These are phyloP conservation scores for Ceratobasidium theobromae DNA, from an alignment of 1,284 basidiomycete species.

Conservation along the genomic window DNA sequence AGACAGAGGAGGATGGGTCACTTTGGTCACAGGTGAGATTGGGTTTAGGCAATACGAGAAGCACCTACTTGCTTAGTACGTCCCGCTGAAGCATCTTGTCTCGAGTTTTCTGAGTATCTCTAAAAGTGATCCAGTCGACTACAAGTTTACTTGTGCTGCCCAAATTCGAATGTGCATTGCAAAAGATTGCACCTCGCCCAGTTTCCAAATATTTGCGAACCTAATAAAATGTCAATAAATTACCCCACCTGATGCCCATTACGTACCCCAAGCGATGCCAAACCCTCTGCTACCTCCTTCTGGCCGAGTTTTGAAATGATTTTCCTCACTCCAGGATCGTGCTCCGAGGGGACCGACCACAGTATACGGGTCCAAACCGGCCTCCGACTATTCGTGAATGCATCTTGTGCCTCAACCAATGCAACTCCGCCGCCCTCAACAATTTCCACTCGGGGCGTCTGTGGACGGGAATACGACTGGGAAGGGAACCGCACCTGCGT, in stretches of 20 bases:
- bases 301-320: neutral
- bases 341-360: constrained; percentile 15
- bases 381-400: constrained; percentile 7
- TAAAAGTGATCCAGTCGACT: constrained; percentile 25
- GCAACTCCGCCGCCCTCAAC: constrained; percentile 10
- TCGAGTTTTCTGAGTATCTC: constrained; percentile 18
- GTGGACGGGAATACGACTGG: neutral
- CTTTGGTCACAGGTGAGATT: neutral
- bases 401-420: constrained; percentile 5
- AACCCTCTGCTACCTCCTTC: neutral
- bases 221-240: neutral
- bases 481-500: neutral
- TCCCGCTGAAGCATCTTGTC: constrained; percentile 19
- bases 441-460: neutral
- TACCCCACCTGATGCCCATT: neutral
- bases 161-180: neutral
- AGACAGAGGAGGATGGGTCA: constrained; percentile 5
- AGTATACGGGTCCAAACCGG: constrained; percentile 19
- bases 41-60: neutral
- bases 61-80: constrained; percentile 7
- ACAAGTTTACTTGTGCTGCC: neutral
- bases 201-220: neutral
- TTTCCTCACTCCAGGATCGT: neutral
- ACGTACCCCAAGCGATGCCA: constrained; percentile 4
- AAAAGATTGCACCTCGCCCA: constrained; percentile 16